Evolutionary conservation across 768 basidiomycete species (phyloP).

Genomic region (Wakefieldia striispora): DNA sequence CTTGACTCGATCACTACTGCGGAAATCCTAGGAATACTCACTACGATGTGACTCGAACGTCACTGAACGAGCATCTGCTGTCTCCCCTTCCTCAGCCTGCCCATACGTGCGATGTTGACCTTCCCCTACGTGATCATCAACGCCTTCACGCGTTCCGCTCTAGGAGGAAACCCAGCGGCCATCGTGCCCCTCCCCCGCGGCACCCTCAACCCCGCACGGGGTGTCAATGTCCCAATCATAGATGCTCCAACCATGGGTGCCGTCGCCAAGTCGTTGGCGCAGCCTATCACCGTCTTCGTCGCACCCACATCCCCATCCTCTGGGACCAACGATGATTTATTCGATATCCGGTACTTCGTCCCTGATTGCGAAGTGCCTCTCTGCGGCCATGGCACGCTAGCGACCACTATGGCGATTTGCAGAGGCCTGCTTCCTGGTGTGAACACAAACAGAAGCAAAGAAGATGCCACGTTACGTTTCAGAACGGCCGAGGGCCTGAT

Average conservation of each 20-base stretch:
- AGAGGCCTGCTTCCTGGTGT: not conserved
- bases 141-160: no score
- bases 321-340: constrained; percentile 17
- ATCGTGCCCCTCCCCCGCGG: no score
- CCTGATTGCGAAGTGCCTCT: constrained; percentile 31
- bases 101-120: no score
- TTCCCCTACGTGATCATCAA: no score
- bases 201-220: not conserved
- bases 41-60: no score
- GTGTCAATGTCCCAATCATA: not conserved
- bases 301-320: constrained; percentile 20
- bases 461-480: constrained; percentile 27
- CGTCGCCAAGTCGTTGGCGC: constrained; percentile 44
- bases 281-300: constrained; percentile 42
- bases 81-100: no score
- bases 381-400: constrained; percentile 47
- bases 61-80: no score
- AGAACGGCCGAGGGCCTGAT: constrained; percentile 30
- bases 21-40: no score
- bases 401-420: constrained; percentile 41
- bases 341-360: constrained; percentile 41
- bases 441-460: not conserved
- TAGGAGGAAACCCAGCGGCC: no score
- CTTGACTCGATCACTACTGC: no score
- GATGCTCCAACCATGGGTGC: constrained; percentile 9